phyloP scores from a whole-genome alignment of 768 basidiomycete genomes.

The Suillus spraguei region DNA sequence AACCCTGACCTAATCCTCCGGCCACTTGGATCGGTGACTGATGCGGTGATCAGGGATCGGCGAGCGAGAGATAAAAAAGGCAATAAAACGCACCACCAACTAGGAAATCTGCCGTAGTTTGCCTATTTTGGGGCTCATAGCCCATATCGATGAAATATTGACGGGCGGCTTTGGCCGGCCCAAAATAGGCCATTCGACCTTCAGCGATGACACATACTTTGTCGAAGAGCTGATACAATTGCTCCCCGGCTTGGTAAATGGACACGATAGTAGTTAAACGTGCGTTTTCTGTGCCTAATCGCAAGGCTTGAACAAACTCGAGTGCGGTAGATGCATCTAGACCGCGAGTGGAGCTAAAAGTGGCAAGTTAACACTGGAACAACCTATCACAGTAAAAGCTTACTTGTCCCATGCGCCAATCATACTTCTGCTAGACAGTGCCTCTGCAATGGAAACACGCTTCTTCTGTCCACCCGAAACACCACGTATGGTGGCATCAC shows the following conservation, averaged over 20 bases:
- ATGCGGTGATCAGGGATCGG: conserved; percentile 14
- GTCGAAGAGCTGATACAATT: conserved; percentile 64
- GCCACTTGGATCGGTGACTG: conserved; percentile 61
- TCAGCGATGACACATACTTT: conserved; percentile 65
- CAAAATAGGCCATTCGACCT: conserved; percentile 59
- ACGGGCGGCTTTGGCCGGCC: conserved; percentile 50
- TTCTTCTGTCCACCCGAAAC: conserved; percentile 80
- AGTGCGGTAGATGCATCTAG: conserved; percentile 72
- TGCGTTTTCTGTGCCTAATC: conserved; percentile 61
- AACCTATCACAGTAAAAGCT: conserved; percentile 15
- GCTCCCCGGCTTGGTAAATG: conserved; percentile 83
- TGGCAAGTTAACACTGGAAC: not conserved
- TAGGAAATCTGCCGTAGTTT: conserved; percentile 64
- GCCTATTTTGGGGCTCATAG: conserved; percentile 53
- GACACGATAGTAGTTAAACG: conserved; percentile 70
- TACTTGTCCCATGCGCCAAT: conserved; percentile 82
- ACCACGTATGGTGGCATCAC: conserved; percentile 76
- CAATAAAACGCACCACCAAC: conserved; percentile 37
- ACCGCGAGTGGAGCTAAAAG: conserved; percentile 61
- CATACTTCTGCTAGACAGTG: conserved; percentile 59
- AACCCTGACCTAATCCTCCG: conserved; percentile 51
- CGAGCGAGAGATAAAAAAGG: not conserved
- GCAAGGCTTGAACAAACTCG: conserved; percentile 69
- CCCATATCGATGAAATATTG: conserved; percentile 61
- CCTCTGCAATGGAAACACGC: conserved; percentile 80